phyloP scores from a whole-genome alignment of 1,284 basidiomycete genomes.

The Albatrellus sp. region DNA sequence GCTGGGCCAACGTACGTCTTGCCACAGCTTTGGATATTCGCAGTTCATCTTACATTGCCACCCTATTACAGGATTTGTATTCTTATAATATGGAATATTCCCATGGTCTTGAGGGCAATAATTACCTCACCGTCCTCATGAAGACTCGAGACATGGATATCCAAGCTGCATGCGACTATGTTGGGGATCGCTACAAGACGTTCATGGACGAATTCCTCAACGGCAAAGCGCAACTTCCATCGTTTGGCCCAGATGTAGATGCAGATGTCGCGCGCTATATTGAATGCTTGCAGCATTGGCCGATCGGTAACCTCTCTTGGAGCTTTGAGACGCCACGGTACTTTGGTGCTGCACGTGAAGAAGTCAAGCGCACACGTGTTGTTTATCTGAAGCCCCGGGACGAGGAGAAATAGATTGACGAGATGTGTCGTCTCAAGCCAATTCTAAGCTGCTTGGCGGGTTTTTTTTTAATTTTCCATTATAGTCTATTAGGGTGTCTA shows the following conservation, averaged over 20 bases:
- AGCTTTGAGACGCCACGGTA: constrained; percentile 27
- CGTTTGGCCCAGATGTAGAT: constrained; percentile 20
- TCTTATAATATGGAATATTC: constrained; percentile 30
- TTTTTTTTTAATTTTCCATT: no score
- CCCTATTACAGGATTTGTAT: constrained; percentile 24
- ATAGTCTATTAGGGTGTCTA: no score
- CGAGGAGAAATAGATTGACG: not conserved
- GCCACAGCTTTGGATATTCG: constrained; percentile 19
- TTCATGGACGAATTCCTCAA: constrained; percentile 19
- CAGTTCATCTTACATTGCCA: not conserved
- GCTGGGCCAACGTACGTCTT: constrained; percentile 28
- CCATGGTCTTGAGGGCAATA: constrained; percentile 24
- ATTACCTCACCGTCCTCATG: constrained; percentile 28
- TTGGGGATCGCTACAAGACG: constrained; percentile 19
- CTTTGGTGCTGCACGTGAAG: constrained; percentile 10
- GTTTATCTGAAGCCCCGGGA: constrained; percentile 13
- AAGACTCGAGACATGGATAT: constrained; percentile 19
- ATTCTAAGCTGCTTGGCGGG: no score
- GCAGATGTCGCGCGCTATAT: constrained; percentile 20
- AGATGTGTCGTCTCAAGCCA: no score
- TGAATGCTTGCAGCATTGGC: constrained; percentile 23
- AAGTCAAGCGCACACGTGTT: constrained; percentile 11
- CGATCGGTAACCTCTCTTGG: constrained; percentile 25
- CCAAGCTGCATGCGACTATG: constrained; percentile 24
- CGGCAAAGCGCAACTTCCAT: constrained; percentile 17